Conservation (phyloP, 176 grass and related monocot genomes). For the Chloris gayana region DNA sequence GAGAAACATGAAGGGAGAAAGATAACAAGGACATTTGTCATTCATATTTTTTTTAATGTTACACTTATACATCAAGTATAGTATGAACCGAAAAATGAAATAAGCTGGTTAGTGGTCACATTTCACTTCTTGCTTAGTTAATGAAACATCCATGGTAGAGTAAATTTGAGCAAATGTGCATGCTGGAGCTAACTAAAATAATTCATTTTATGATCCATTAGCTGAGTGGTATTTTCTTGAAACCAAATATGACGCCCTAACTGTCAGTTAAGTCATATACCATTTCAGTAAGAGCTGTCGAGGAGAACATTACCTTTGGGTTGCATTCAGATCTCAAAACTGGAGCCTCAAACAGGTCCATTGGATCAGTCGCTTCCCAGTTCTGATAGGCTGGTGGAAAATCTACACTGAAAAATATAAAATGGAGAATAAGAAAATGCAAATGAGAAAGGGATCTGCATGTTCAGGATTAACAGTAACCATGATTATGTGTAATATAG, state of each 20-base stretch:
- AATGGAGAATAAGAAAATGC: constrained; percentile 18
- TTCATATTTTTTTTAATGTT: constrained; percentile 17
- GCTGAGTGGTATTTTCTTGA: constrained; percentile 8
- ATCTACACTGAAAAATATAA: constrained; percentile 67
- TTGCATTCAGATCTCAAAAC: constrained; percentile 95
- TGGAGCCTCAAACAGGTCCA: constrained; percentile 85
- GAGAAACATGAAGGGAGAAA: background rate
- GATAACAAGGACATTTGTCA: background rate
- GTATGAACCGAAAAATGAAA: background rate
- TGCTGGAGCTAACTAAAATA: constrained; percentile 19
- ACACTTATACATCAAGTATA: background rate
- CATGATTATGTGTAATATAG: background rate
- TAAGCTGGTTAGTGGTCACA: background rate
- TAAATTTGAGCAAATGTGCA: constrained; percentile 12
- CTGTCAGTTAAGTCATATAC: constrained; percentile 1
- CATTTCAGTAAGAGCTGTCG: constrained; percentile 2
- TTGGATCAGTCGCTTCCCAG: constrained; percentile 90
- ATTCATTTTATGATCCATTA: background rate
- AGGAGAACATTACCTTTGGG: constrained; percentile 70
- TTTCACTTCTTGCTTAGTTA: background rate
- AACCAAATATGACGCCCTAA: background rate
- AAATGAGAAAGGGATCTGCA: constrained; percentile 9
- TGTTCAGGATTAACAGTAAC: constrained; percentile 6
- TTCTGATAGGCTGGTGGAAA: constrained; percentile 93
- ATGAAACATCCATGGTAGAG: background rate